These are phyloP conservation scores for Trichophaea hybrida DNA, from an alignment of 2,329 filamentous ascomycete genomes.

Conservation along the genomic window DNA sequence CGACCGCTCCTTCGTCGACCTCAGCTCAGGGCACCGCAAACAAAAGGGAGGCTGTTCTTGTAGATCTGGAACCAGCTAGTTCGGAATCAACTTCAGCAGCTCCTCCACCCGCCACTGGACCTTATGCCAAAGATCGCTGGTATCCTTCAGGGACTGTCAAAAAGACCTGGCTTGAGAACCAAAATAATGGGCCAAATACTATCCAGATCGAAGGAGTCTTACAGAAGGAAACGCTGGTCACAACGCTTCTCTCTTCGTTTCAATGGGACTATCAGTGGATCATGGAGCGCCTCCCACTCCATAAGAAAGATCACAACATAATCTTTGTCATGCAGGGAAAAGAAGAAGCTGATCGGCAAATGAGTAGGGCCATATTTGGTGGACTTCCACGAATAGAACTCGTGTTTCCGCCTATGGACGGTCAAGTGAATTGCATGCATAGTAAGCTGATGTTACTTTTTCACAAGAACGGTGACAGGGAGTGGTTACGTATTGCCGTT, in stretches of 20 bases:
- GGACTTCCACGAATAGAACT: conserved; percentile 43
- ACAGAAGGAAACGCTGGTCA: conserved; percentile 54
- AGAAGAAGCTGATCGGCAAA: conserved; percentile 31
- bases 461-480: conserved; percentile 36
- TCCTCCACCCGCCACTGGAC: not conserved
- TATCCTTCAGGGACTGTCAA: conserved; percentile 55
- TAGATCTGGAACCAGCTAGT: too few species aligned
- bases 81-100: not conserved
- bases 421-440: conserved; percentile 64
- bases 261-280: conserved; percentile 76
- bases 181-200: conserved; percentile 48
- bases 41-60: too few species aligned
- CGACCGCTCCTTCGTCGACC: too few species aligned
- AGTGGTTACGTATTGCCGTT: conserved; percentile 50
- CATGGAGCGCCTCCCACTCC: conserved; percentile 51
- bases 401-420: conserved; percentile 71
- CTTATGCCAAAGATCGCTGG: not conserved
- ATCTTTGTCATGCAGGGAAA: conserved; percentile 47
- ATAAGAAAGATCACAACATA: conserved; percentile 40
- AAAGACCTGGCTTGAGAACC: conserved; percentile 61
- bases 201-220: conserved; percentile 81
- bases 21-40: too few species aligned
- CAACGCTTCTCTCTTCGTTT: conserved; percentile 74
- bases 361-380: conserved; percentile 30
- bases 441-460: conserved; percentile 89